A percentile compares a stretch with the other conserved stretches of the same genome.
These are phyloP conservation scores for Cyberlindnera japonica DNA, from an alignment of 805 yeast genomes.

Conservation along the genomic window DNA sequence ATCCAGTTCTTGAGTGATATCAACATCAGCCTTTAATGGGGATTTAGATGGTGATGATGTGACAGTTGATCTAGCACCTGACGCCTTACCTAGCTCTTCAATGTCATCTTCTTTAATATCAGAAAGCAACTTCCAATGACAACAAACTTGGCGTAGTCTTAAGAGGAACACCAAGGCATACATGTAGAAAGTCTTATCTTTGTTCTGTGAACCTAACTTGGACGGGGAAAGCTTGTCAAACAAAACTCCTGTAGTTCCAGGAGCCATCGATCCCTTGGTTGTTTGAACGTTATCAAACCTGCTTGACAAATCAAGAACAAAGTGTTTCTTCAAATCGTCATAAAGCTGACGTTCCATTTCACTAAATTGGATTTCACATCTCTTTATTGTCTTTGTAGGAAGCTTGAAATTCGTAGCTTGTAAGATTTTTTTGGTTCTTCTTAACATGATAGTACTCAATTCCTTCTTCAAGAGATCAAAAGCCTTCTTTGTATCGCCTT, in stretches of 20 bases:
- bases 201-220: slow-evolving; percentile 10
- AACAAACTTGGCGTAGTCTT: slow-evolving; percentile 36
- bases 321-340: slow-evolving; percentile 19
- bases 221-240: slow-evolving; percentile 9
- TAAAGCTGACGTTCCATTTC: slow-evolving; percentile 29
- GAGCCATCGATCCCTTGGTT: background rate
- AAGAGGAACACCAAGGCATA: slow-evolving; percentile 30
- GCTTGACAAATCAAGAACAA: slow-evolving; percentile 12
- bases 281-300: slow-evolving; percentile 3
- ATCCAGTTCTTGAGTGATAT: slow-evolving; percentile 19
- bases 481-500: slow-evolving; percentile 34
- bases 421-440: slow-evolving; percentile 42
- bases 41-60: slow-evolving; percentile 13
- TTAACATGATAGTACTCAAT: slow-evolving; percentile 37
- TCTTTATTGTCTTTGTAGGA: slow-evolving; percentile 21
- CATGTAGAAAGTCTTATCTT: slow-evolving; percentile 21
- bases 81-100: slow-evolving; percentile 10
- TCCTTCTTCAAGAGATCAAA: slow-evolving; percentile 32
- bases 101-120: slow-evolving; percentile 15
- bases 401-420: slow-evolving; percentile 19
- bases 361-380: slow-evolving; percentile 24
- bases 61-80: background rate
- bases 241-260: slow-evolving; percentile 11
- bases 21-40: slow-evolving; percentile 10
- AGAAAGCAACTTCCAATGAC: slow-evolving; percentile 30